Evolutionary conservation across 2,329 filamentous ascomycete genomes (phyloP), one percentile per base, ranked within the genome.

Genomic region (Chrysoporthe cubensis): DNA sequence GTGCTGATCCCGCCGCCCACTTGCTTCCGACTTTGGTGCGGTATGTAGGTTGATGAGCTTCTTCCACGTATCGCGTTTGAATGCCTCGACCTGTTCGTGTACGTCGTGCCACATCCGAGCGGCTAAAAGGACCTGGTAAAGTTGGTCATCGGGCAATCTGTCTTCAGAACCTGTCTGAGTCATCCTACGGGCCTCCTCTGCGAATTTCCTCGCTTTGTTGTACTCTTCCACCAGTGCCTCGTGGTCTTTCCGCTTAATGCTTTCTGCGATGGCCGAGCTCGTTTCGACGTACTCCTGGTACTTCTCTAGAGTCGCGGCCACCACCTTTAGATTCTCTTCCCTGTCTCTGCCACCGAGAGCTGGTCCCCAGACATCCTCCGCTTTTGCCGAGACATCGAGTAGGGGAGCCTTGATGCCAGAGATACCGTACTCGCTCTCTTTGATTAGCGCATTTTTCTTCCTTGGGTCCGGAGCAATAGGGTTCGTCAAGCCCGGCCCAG

Each of bases 291-390:
- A 88, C 44, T 91, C 90, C 69, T 90, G 91, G 77, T 96, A 92
- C 70, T 89, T 89, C 70, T 96, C 91, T 60, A 99, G 84, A 16
- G 91, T 89, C 9, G 86, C 85, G 32, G 94, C 85, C 9, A 97
- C 88, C 0, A 88, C 85, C 77, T 94, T 96, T 66, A 99, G 83
- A 70, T 90, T 90, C 75, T 94, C 92, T 75, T 98, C 96, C 75
- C 95, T 94, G 74, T 98, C 94, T 40, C 93, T 89, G 3, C 96
- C 96, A 61, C 94, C 93, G 48, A 99, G 80, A 1, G 96, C 95
- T 2, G 96, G 96, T 0, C 96, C 96, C 94, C 96, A 99, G 9
- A 99, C 92, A 75, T 99, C 96, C 78, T 98, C 94, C 0, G 95
- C 96, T 78, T 97, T 97, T 69, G 94, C 91, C 0, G 93, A 93